A percentile compares a stretch with the other conserved stretches of the same genome.
Evolutionary conservation across 306 rosid genomes (phyloP).

Genomic region (Pueraria montana): DNA sequence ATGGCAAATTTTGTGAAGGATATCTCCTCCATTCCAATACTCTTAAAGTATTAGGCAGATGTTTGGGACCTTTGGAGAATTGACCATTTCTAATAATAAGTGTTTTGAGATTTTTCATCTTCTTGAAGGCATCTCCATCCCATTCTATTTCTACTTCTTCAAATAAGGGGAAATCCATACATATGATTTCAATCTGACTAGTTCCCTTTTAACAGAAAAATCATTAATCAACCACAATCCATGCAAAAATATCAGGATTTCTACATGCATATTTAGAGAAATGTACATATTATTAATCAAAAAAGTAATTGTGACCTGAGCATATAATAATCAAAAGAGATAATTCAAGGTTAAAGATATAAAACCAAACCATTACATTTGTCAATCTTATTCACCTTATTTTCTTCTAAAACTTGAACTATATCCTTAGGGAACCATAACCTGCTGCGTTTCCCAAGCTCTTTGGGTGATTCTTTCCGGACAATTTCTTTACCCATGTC

Average conservation of each 20-base stretch:
- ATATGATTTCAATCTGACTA: neutral
- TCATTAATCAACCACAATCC: neutral
- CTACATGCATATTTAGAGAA: neutral
- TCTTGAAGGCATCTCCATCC: neutral
- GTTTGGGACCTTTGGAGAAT: neutral
- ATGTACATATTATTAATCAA: neutral
- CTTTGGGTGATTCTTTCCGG: neutral
- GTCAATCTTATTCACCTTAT: neutral
- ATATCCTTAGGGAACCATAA: neutral
- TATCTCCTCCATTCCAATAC: neutral
- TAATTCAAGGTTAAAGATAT: neutral
- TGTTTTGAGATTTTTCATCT: neutral
- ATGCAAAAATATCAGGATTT: neutral
- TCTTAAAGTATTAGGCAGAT: neutral
- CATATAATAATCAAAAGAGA: neutral
- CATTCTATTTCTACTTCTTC: neutral
- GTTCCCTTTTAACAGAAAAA: neutral
- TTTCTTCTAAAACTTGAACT: neutral
- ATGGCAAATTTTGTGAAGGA: neutral
- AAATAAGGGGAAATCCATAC: neutral
- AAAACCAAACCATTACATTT: neutral
- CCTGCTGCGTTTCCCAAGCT: slow-evolving; percentile 5
- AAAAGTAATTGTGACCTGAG: neutral
- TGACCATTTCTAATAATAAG: neutral
- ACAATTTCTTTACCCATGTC: slow-evolving; percentile 9